These are phyloP conservation scores for Ilyonectria destructans DNA, from an alignment of 2,329 filamentous ascomycete genomes.

Conservation along the genomic window DNA sequence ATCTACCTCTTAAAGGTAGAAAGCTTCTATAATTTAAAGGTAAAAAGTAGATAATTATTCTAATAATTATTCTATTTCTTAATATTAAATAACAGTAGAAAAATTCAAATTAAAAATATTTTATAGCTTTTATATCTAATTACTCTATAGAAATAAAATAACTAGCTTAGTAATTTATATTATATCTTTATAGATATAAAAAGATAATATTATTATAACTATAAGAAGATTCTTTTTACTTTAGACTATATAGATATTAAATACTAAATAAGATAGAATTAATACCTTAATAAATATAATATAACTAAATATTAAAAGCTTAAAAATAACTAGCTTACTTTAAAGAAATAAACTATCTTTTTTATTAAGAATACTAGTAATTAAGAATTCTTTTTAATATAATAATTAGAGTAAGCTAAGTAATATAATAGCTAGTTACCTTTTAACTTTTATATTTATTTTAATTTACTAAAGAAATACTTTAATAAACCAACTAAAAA, in stretches of 20 bases:
- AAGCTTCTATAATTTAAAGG: too few relatives aligned
- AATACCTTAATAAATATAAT: too few relatives aligned
- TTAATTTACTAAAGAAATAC: background rate
- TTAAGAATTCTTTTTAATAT: background rate
- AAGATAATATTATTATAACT: background rate
- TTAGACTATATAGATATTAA: too few relatives aligned
- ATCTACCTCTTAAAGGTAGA: too few relatives aligned
- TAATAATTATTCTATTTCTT: too few relatives aligned
- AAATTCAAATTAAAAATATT: background rate
- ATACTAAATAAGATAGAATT: too few relatives aligned
- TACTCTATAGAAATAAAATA: background rate
- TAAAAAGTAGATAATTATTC: too few relatives aligned
- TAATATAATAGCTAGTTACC: background rate
- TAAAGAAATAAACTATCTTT: background rate
- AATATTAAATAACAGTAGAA: background rate
- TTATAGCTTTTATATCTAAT: background rate
- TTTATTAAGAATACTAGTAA: background rate
- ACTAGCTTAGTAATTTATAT: background rate
- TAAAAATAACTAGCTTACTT: background rate
- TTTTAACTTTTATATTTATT: background rate
- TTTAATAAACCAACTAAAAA: background rate
- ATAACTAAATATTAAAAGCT: too few relatives aligned
- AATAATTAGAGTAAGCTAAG: background rate
- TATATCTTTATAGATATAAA: background rate
- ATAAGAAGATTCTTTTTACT: too few relatives aligned